Evolutionary conservation across 2,329 filamentous ascomycete genomes (phyloP).

Genomic region (Cladosporium colombiae): DNA sequence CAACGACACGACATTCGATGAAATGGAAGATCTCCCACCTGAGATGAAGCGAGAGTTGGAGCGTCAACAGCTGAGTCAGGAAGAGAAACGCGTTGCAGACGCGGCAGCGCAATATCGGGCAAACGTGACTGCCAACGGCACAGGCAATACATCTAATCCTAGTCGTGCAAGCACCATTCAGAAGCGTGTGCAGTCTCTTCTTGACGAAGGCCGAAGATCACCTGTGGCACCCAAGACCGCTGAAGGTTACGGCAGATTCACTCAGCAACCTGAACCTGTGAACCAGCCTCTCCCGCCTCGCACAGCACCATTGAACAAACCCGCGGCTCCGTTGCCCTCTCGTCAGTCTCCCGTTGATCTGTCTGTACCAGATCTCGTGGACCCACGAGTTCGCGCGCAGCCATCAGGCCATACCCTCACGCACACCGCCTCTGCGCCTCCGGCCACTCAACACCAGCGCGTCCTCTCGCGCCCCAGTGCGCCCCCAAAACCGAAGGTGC

Average conservation of each 20-base stretch:
- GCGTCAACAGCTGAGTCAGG: constrained; percentile 74
- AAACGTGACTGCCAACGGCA: constrained; percentile 66
- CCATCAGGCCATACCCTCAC: constrained; percentile 10
- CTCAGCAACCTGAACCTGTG: constrained; percentile 49
- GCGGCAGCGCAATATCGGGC: constrained; percentile 86
- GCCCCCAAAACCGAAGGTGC: constrained; percentile 62
- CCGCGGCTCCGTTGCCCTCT: not conserved
- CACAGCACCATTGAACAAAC: constrained; percentile 8
- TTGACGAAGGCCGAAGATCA: constrained; percentile 71
- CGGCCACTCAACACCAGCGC: constrained; percentile 17
- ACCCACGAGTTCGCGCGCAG: constrained; percentile 16
- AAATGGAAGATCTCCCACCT: constrained; percentile 73
- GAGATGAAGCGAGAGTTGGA: constrained; percentile 91
- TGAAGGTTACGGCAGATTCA: constrained; percentile 86
- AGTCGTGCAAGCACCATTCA: constrained; percentile 82
- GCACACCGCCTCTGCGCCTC: constrained; percentile 15
- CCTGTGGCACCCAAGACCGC: constrained; percentile 66
- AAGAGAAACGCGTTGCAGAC: constrained; percentile 85
- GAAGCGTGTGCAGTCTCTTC: constrained; percentile 80
- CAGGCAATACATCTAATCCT: constrained; percentile 52
- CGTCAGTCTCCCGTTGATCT: constrained; percentile 10
- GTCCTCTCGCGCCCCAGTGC: constrained; percentile 52
- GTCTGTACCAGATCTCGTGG: constrained; percentile 2
- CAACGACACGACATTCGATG: constrained; percentile 52
- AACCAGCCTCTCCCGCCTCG: constrained; percentile 4